Percentiles rank a stretch among this genome's conserved stretches.
phyloP scores from a whole-genome alignment of 805 yeast species.

The Saccharomycopsis fibuligera region DNA sequence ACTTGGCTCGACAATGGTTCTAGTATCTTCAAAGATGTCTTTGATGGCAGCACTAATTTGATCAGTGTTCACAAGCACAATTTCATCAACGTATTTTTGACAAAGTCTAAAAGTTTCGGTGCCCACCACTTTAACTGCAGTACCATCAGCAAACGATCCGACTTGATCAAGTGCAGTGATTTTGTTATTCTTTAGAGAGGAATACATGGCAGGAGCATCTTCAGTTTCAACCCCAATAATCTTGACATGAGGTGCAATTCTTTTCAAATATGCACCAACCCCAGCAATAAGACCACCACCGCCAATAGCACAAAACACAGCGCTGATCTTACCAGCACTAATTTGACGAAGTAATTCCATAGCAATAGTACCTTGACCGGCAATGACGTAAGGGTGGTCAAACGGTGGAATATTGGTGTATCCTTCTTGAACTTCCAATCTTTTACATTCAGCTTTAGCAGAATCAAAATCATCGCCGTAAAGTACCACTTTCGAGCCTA shows the following conservation, averaged over 20 bases:
- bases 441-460: constrained; percentile 85
- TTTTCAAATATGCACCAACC: constrained; percentile 79
- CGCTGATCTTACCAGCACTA: constrained; percentile 66
- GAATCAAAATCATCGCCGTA: constrained; percentile 92
- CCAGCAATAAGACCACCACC: constrained; percentile 98
- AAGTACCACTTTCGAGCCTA: constrained; percentile 91
- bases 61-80: constrained; percentile 79
- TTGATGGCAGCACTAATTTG: constrained; percentile 96
- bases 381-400: constrained; percentile 95
- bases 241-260: constrained; percentile 96
- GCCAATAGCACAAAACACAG: constrained; percentile 90
- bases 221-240: constrained; percentile 92
- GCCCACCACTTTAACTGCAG: constrained; percentile 88
- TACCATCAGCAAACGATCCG: constrained; percentile 98
- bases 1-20: constrained; percentile 91
- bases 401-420: constrained; percentile 95
- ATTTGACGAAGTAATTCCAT: constrained; percentile 88
- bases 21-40: constrained; percentile 92
- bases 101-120: constrained; percentile 85
- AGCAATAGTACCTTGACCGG: constrained; percentile 98
- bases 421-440: constrained; percentile 63
- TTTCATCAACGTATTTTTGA: constrained; percentile 77
- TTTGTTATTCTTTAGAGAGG: constrained; percentile 52
- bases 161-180: constrained; percentile 60
- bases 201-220: constrained; percentile 90